Evolutionary conservation across 192 early-diverging fungal genomes (phyloP), one percentile per base, ranked within the genome.

Genomic region (Glomus cerebriforme): DNA sequence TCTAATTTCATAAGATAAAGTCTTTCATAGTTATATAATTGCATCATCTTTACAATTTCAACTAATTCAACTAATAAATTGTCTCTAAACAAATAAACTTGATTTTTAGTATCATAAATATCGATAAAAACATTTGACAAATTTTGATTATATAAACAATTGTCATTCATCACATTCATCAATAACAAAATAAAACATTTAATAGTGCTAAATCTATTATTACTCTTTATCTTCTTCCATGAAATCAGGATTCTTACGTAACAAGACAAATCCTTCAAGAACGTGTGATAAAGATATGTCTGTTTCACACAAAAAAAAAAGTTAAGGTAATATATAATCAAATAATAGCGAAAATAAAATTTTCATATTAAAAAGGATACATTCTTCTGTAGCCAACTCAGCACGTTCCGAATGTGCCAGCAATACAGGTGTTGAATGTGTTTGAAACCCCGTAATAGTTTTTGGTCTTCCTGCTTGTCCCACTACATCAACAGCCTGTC

Each of bases 391-490:
- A 29, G 95, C 96, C n/a, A 99, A 82, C 88, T 99, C 97, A 4
- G 98, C 97, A 67, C 98, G 91, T 88, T 99, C 98, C 64, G 93
- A 93, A 81, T 97, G 96, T 22, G 93, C 97, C 79, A 99, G 82
- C 83, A 99, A 86, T 24, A 99, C 97, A 1, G 98, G 98, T 47
- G 98, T 99, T 34, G 95, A 91, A 83, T 99, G 96, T 58, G 97
- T 96, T 85, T 99, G 97, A 92, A 99, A 99, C 27, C 98, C 98
- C 7, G 97, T 99, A 81, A 99, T 99, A 2, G 97, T 98, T 87
- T 99, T 99, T 75, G 97, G 97, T 72, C 94, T 87, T 27, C 98
- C 98, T 1, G 97, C 98, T 84, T 99, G 97, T 43, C 98, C 98
- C 27, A 99, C 98, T 0, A 95, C 95, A 86, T 99, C 98, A n/a